A percentile compares a stretch with the other conserved stretches of the same genome.
These are phyloP conservation scores for Xylaria castorea DNA, from an alignment of 495 filamentous ascomycete species.

Conservation along the genomic window DNA sequence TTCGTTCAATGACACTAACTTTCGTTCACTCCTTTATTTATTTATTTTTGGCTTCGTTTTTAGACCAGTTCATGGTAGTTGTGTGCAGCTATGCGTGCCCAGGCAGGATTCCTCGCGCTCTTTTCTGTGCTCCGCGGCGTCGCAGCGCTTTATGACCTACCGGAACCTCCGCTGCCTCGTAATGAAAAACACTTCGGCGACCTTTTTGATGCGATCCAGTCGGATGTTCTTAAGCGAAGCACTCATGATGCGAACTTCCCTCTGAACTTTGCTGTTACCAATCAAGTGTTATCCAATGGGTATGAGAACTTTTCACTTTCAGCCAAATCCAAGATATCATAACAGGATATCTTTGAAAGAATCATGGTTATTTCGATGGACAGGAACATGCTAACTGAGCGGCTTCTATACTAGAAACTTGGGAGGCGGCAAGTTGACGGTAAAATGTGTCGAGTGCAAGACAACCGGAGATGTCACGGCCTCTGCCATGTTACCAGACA, in stretches of 20 bases:
- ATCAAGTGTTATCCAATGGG: slow-evolving; percentile 33
- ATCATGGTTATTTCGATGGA: too few relatives aligned
- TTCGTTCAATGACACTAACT: slow-evolving; percentile 7
- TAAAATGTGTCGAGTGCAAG: slow-evolving; percentile 33
- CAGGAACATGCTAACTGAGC: background rate
- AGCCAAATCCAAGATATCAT: background rate
- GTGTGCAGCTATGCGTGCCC: slow-evolving; percentile 8
- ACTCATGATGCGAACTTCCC: slow-evolving; percentile 30
- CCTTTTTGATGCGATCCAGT: background rate
- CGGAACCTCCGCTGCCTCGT: background rate
- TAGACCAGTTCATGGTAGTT: background rate
- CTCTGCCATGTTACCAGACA: slow-evolving; percentile 35
- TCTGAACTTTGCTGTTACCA: slow-evolving; percentile 30
- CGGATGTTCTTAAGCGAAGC: slow-evolving; percentile 19
- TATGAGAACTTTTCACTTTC: slow-evolving; percentile 9
- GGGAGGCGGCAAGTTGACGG: slow-evolving; percentile 5
- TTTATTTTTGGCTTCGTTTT: background rate
- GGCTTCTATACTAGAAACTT: background rate
- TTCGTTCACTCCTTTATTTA: slow-evolving; percentile 7
- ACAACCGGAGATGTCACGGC: slow-evolving; percentile 34
- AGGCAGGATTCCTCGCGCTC: slow-evolving; percentile 16
- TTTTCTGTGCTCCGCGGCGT: background rate
- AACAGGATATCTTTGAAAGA: background rate
- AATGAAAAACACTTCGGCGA: background rate
- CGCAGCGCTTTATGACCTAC: slow-evolving; percentile 18